phyloP scores from a whole-genome alignment of 2,329 filamentous ascomycete species.

The Talaromyces sp. region DNA sequence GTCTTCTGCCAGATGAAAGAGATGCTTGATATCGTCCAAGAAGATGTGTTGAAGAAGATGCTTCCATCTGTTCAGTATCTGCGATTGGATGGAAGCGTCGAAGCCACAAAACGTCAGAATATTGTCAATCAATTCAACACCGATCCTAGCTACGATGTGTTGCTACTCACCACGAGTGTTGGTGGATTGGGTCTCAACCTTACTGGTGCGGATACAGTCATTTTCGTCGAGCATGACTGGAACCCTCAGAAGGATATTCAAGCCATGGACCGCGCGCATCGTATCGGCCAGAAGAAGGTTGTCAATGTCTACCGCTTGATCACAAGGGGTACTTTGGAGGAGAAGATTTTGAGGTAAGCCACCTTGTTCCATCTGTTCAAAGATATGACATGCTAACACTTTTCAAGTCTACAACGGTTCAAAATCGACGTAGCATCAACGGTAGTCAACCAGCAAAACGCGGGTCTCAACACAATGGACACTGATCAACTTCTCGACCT shows the following conservation, averaged over 20 bases:
- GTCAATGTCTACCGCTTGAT: slow-evolving; percentile 98
- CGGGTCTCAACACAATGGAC: slow-evolving; percentile 91
- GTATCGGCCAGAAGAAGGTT: slow-evolving; percentile 99
- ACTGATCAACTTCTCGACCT: slow-evolving; percentile 97
- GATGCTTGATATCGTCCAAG: slow-evolving; percentile 98
- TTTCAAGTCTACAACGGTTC: slow-evolving; percentile 82
- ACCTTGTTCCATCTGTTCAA: too few species aligned
- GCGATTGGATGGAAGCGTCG: slow-evolving; percentile 89
- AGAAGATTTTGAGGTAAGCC: slow-evolving; percentile 84
- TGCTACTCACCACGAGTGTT: slow-evolving; percentile 91
- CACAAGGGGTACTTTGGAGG: slow-evolving; percentile 90
- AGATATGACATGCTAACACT: neutral
- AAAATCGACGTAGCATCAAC: slow-evolving; percentile 98
- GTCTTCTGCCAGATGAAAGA: slow-evolving; percentile 99
- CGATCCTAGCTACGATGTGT: slow-evolving; percentile 91
- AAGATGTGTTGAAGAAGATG: slow-evolving; percentile 82
- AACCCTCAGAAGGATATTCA: slow-evolving; percentile 98
- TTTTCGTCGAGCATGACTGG: slow-evolving; percentile 99
- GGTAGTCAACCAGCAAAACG: slow-evolving; percentile 98
- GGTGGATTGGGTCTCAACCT: slow-evolving; percentile 92
- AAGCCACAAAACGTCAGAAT: slow-evolving; percentile 89
- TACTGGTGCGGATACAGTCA: slow-evolving; percentile 95
- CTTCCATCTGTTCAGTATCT: slow-evolving; percentile 91
- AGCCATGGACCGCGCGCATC: slow-evolving; percentile 97
- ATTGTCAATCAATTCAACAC: slow-evolving; percentile 99